Base-by-base conservation (phyloP, 148 eudicot genomes). In the Chenopodium quinoa region DNA sequence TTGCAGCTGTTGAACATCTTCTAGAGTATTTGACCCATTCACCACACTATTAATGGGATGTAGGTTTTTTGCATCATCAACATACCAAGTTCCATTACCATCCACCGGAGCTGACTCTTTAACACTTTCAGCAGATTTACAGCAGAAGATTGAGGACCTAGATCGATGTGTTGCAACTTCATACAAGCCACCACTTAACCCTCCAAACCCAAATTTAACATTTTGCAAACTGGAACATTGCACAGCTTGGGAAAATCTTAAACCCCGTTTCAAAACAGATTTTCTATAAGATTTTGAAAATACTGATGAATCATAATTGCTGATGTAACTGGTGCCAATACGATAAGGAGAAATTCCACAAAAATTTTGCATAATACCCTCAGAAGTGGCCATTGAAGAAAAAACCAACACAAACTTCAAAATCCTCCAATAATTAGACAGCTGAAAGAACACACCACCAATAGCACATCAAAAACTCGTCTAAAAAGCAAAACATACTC, bases 11-110 rank as follows among this genome's bases (percentile, higher is more conserved):
- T 75, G 85, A 82, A 75, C 82, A 23, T 71, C 74, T 84, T 88
- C 90, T 50, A 85, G 12, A 83, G 82, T 44, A 79, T 83, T 83
- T 32, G 89, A 78, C 47, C 80, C 76, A 77, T 80, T 81, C 70
- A 78, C 82, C 79, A 86, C 58, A 56, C 78, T 81, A 66, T 74
- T 63, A 79, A 87, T 60, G 46, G 84, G 44, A 81, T 82, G 81
- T 29, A 89, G 76, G 32, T 80, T 80, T 75, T 84, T 84, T 2
- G 80, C 83, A 58, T 80, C 81, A 69, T 88, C 90, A 76, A 80
- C 82, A 84, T 70, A 83, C 94, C 91, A 88, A 52, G 90, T 78
- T 25, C 88, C 90, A 77, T 77, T 84, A 12, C 71, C 89, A 75
- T 84, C 87, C 22, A 78, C 83, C 1, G 83, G 77, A 79, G 85